Evolutionary conservation across 2,329 filamentous ascomycete species (phyloP), one percentile per base, ranked within the genome.

Genomic region (Aspergillus sp.): DNA sequence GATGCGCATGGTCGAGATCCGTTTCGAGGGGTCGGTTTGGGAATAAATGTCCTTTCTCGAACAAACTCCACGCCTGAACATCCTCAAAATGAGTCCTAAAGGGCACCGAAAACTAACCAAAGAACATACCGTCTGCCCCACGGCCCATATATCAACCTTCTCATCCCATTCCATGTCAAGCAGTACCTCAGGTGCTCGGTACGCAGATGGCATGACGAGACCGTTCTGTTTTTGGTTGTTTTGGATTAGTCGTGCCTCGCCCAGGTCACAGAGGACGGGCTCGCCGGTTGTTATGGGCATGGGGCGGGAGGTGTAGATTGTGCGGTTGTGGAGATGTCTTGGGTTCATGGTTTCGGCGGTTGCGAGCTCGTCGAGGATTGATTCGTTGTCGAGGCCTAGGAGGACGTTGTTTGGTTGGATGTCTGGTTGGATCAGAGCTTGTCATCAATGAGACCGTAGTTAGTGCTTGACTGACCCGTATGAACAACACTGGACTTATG

Each of bases 401-500:
- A 74, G 66, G 37, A 75, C 66, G 41, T 74, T 74, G 44, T 68
- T 65, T 23, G 65, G 62, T 48, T 68, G 68, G 32, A 74, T 66
- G 53, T 65, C 64, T 67, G 41, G 42, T 17, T 35, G 10, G 30
- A 38, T 38, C 41, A 39, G 38, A 19, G 32, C 22, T 15, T 17
- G 1, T 10, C 10, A 46, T 9, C 2, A 7, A 5, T 37, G 17
- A 15, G 17, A 17, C 1, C 0, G n/a, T 22, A 4, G 4, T 12
- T 12, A 30, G 2, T 30, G 12, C 1, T 30, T 44, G 30, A 17
- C 46, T 46, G 25, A 60, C 58, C 58, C 3, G 57, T 62, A 58
- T 62, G 56, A 15, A 60, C 52, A 9, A 60, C 87, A 60, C 91
- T 88, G 66, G 90, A 90, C 60, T 83, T 73, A 71, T 95, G 90